Evolutionary conservation across 768 basidiomycete genomes (phyloP).

Genomic region (Fomitopsis serialis): DNA sequence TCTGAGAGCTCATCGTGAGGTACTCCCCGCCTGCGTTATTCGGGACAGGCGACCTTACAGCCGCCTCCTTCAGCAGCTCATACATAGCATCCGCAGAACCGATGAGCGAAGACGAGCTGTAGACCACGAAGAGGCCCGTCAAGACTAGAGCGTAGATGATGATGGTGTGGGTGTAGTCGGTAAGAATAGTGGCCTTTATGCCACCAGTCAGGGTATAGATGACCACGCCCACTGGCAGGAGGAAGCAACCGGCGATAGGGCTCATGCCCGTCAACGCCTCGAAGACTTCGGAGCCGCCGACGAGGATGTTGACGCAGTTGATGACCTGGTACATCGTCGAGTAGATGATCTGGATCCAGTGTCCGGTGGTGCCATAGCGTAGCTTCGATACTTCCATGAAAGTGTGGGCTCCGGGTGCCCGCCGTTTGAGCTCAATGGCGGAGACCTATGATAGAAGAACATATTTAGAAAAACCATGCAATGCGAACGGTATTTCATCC

Average conservation of each 20-base stretch:
- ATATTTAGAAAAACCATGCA: neutral
- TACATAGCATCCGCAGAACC: constrained; percentile 36
- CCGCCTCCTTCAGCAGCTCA: constrained; percentile 39
- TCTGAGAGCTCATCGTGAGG: constrained; percentile 42
- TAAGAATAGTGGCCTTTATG: constrained; percentile 1
- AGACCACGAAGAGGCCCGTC: constrained; percentile 6
- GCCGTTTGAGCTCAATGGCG: constrained; percentile 10
- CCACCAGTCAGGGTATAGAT: constrained; percentile 9
- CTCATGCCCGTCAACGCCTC: constrained; percentile 10
- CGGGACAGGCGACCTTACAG: constrained; percentile 32
- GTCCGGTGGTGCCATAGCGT: constrained; percentile 9
- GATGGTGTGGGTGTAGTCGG: constrained; percentile 10
- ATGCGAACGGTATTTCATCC: neutral
- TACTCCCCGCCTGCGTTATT: constrained; percentile 45
- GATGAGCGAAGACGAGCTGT: constrained; percentile 15
- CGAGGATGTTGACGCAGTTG: constrained; percentile 12
- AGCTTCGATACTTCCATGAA: constrained; percentile 6
- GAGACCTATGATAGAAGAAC: neutral
- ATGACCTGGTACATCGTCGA: constrained; percentile 9
- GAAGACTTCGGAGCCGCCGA: constrained; percentile 11
- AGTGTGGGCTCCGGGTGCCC: constrained; percentile 11
- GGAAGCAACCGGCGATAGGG: constrained; percentile 8
- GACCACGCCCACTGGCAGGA: constrained; percentile 10
- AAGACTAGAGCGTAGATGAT: constrained; percentile 10
- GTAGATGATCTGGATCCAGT: constrained; percentile 12